phyloP scores from a whole-genome alignment of 1,284 basidiomycete genomes.

The Lignosus rhinocerotis region DNA sequence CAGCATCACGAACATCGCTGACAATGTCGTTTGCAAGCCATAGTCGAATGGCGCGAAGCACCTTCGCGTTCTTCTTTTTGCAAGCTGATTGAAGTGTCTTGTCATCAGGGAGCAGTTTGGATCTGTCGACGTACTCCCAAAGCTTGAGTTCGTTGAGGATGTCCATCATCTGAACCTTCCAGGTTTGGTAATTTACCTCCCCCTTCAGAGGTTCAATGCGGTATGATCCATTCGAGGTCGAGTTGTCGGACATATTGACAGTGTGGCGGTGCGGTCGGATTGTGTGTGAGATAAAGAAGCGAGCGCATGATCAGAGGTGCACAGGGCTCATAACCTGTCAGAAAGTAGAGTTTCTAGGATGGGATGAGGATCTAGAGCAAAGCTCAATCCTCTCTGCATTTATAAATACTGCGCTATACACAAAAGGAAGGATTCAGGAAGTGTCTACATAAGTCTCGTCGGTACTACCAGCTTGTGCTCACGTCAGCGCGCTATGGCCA shows the following conservation, averaged over 20 bases:
- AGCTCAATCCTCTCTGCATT: neutral
- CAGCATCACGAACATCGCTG: slow-evolving; percentile 4
- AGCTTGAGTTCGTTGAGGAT: slow-evolving; percentile 32
- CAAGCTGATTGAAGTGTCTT: neutral
- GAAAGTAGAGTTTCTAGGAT: neutral
- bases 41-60: slow-evolving; percentile 10
- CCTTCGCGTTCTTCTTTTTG: slow-evolving; percentile 12
- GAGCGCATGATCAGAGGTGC: neutral
- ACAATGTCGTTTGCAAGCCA: slow-evolving; percentile 7
- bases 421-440: neutral
- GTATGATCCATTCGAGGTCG: slow-evolving; percentile 15
- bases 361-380: neutral
- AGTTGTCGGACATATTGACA: neutral
- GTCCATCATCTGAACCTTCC: slow-evolving; percentile 35
- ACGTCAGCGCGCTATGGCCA: neutral
- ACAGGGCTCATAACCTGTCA: slow-evolving; percentile 17
- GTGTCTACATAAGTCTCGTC: neutral
- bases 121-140: slow-evolving; percentile 22
- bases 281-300: neutral
- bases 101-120: neutral
- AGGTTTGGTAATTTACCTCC: slow-evolving; percentile 31
- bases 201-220: slow-evolving; percentile 34
- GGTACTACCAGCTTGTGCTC: neutral
- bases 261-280: neutral
- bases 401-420: neutral